Evolutionary conservation across 257 asterid species (phyloP).

Genomic region (Forsythia suspensa): DNA sequence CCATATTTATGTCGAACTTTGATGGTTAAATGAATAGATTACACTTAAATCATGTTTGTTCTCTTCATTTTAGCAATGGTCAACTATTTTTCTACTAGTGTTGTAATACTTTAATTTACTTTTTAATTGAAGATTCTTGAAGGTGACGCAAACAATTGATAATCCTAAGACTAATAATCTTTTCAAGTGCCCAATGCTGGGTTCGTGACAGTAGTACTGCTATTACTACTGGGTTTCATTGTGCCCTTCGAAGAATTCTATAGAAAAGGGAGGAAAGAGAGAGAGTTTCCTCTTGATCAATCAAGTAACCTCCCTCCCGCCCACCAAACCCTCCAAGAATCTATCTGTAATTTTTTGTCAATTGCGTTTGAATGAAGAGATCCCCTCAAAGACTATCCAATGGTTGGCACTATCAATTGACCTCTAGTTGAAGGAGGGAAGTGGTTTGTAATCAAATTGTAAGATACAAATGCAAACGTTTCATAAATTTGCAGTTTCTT

Average conservation of each 20-base stretch:
- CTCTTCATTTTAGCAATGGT: no score
- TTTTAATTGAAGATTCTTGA: background rate
- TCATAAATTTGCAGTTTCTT: background rate
- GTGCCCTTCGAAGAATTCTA: background rate
- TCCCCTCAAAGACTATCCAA: background rate
- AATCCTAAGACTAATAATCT: no score
- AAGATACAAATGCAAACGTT: background rate
- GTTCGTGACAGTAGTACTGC: background rate
- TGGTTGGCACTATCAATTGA: background rate
- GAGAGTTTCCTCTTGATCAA: background rate
- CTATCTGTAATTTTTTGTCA: background rate
- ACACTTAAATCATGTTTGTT: no score
- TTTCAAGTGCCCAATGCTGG: background rate
- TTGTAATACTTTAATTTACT: no score
- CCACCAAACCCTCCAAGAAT: background rate
- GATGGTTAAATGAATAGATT: no score
- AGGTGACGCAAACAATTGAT: no score
- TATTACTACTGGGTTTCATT: background rate
- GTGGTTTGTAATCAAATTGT: background rate
- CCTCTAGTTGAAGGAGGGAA: background rate
- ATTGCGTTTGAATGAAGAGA: background rate
- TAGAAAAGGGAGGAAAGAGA: background rate
- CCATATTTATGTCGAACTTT: no score
- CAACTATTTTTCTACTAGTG: no score
- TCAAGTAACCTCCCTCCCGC: background rate